Percentiles rank a stretch among this genome's conserved stretches.
These are phyloP conservation scores for Hemisphaericaspora nanyangensis DNA, from an alignment of 805 yeast genomes.

Conservation along the genomic window DNA sequence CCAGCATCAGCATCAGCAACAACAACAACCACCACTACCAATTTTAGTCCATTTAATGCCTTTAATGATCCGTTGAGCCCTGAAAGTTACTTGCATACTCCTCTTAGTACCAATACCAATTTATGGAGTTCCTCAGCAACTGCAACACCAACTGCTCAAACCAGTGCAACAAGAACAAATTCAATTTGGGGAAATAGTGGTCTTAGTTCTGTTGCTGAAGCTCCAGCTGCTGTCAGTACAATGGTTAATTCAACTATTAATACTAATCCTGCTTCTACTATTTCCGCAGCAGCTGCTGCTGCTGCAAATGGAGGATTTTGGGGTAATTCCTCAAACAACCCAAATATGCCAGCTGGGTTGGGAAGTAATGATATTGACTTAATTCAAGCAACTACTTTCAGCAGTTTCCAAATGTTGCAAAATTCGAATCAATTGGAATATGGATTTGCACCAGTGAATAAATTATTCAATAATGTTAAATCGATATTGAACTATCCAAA, in stretches of 20 bases:
- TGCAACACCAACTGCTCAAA: constrained; percentile 7
- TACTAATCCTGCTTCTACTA: constrained; percentile 1
- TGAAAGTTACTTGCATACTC: constrained; percentile 3
- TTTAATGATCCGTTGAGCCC: constrained; percentile 4
- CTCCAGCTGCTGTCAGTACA: constrained; percentile 3
- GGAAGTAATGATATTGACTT: constrained; percentile 22
- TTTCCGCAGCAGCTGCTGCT: too few relatives aligned
- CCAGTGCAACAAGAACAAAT: constrained; percentile 15
- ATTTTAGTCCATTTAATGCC: constrained; percentile 18
- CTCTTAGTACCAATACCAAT: constrained; percentile 6
- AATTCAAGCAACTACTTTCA: constrained; percentile 41
- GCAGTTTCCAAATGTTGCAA: constrained; percentile 35
- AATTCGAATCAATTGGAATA: constrained; percentile 32
- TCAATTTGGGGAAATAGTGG: constrained; percentile 29
- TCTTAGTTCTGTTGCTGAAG: background rate
- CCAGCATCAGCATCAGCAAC: background rate
- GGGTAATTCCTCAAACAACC: constrained; percentile 15
- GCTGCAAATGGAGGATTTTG: background rate
- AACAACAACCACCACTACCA: constrained; percentile 1
- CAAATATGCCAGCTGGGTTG: background rate
- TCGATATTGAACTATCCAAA: constrained; percentile 22
- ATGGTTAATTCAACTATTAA: constrained; percentile 6
- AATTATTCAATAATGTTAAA: constrained; percentile 30
- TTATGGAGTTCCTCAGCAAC: constrained; percentile 8
- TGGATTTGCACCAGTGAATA: constrained; percentile 32